Conservation (phyloP, 768 basidiomycete genomes). For the Thelephora ganbajun region DNA sequence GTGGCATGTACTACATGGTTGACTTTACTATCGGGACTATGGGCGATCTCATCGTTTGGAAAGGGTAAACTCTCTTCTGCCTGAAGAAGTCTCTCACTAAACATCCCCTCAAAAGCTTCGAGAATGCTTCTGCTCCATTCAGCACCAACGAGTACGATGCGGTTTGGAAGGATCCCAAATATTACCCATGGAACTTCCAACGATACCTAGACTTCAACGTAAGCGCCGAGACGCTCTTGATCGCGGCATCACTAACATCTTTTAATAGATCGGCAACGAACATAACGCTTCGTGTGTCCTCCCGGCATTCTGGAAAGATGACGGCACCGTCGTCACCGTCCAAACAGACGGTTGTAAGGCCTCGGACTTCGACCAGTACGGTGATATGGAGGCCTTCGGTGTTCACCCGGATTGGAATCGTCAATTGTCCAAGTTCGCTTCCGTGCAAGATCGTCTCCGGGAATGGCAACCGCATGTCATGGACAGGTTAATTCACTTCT, state of each 20-base stretch:
- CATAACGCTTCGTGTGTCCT: slow-evolving; percentile 65
- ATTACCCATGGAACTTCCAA: slow-evolving; percentile 77
- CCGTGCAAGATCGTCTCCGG: slow-evolving; percentile 88
- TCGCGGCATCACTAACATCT: background rate
- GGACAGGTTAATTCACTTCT: slow-evolving; percentile 62
- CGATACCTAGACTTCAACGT: slow-evolving; percentile 76
- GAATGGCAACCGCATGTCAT: slow-evolving; percentile 81
- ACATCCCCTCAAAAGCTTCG: slow-evolving; percentile 30
- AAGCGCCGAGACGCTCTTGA: slow-evolving; percentile 10
- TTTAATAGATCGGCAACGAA: slow-evolving; percentile 43
- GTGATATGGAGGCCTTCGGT: slow-evolving; percentile 96
- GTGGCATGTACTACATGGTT: slow-evolving; percentile 83
- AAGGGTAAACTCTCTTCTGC: slow-evolving; percentile 41
- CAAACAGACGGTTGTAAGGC: slow-evolving; percentile 54
- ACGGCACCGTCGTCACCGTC: slow-evolving; percentile 48
- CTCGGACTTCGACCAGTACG: slow-evolving; percentile 90
- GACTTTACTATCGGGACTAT: slow-evolving; percentile 95
- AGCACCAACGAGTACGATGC: slow-evolving; percentile 55
- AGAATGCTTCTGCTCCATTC: slow-evolving; percentile 78
- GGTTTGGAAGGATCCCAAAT: slow-evolving; percentile 61
- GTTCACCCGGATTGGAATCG: slow-evolving; percentile 91
- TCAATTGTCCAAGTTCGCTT: slow-evolving; percentile 89
- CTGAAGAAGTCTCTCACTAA: slow-evolving; percentile 6
- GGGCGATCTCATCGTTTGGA: slow-evolving; percentile 74
- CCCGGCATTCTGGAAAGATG: slow-evolving; percentile 71